Percentiles rank a stretch among this genome's conserved stretches.
Evolutionary conservation across 768 basidiomycete genomes (phyloP).

Genomic region (Chalciporus sphaerocephalus): DNA sequence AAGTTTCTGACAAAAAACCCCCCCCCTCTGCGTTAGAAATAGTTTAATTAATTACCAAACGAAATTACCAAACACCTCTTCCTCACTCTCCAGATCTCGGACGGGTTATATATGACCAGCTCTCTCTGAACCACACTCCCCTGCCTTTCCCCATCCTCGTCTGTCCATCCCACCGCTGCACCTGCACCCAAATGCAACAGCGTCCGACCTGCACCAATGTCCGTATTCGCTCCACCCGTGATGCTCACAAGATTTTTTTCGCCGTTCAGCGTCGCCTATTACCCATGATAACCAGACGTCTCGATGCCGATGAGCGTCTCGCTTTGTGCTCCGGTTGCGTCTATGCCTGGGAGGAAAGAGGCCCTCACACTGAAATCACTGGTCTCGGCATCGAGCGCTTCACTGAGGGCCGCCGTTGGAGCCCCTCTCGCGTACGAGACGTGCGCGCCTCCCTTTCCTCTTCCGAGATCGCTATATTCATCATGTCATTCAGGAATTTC

Average conservation of each 20-base stretch:
- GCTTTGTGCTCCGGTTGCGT: conserved; percentile 45
- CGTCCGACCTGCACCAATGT: conserved; percentile 63
- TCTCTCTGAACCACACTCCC: conserved; percentile 15
- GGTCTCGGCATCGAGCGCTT: conserved; percentile 82
- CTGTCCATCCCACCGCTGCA: conserved; percentile 6
- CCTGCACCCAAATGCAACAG: conserved; percentile 49
- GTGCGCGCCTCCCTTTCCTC: conserved; percentile 37
- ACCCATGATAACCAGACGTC: conserved; percentile 69
- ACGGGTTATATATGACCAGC: conserved; percentile 29
- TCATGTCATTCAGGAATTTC: conserved; percentile 58
- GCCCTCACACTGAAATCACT: conserved; percentile 67
- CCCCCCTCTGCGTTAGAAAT: conserved; percentile 25
- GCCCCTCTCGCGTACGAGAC: conserved; percentile 78
- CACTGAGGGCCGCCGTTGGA: conserved; percentile 81
- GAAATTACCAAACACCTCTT: conserved; percentile 27
- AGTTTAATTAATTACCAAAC: conserved; percentile 38
- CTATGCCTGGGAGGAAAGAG: conserved; percentile 71
- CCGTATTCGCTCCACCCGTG: conserved; percentile 71
- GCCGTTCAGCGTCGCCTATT: conserved; percentile 60
- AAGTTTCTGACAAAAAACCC: conserved; percentile 28
- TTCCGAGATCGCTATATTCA: conserved; percentile 8
- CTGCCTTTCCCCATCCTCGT: conserved; percentile 10
- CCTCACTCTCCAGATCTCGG: conserved; percentile 29
- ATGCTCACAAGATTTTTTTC: conserved; percentile 79
- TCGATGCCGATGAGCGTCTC: conserved; percentile 72